Evolutionary conservation across 202 grass and related monocot species (phyloP).

Genomic region (Zoysia matrella): DNA sequence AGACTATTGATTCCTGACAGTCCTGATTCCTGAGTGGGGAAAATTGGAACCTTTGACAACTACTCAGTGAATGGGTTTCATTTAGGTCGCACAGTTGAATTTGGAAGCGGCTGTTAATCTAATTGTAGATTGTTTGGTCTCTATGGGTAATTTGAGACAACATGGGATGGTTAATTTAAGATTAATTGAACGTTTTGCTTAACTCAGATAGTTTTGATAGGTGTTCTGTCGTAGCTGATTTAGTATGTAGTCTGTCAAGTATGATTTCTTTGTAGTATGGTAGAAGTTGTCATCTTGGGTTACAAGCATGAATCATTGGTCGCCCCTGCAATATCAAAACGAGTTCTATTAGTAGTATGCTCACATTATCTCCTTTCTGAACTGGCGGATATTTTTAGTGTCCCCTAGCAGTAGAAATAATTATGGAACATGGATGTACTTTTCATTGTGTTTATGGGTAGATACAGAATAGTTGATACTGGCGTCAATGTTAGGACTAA

Average conservation of each 20-base stretch:
- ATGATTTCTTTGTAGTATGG: neutral
- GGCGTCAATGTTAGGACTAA: neutral
- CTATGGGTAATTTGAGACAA: conserved; percentile 19
- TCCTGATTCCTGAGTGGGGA: neutral
- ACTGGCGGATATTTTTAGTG: neutral
- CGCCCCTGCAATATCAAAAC: conserved; percentile 3
- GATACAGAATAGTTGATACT: neutral
- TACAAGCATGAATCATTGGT: neutral
- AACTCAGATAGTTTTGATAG: conserved; percentile 33
- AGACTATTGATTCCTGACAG: neutral
- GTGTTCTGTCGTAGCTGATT: conserved; percentile 15
- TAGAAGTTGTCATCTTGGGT: neutral
- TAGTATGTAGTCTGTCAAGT: neutral
- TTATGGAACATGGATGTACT: neutral
- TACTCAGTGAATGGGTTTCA: conserved; percentile 20
- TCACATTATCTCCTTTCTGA: conserved; percentile 26
- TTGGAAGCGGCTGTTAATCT: conserved; percentile 20
- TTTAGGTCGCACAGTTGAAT: conserved; percentile 25
- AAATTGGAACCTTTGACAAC: too few relatives aligned
- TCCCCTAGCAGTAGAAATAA: neutral
- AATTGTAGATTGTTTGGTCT: conserved; percentile 15
- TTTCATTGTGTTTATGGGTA: conserved; percentile 3
- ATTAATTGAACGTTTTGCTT: conserved; percentile 37
- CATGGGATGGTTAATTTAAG: conserved; percentile 12
- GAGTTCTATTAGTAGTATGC: conserved; percentile 11